Percentiles rank a stretch among this genome's conserved stretches.
phyloP scores from a whole-genome alignment of 2,329 filamentous ascomycete genomes.

The Zasmidium citrigriseum region DNA sequence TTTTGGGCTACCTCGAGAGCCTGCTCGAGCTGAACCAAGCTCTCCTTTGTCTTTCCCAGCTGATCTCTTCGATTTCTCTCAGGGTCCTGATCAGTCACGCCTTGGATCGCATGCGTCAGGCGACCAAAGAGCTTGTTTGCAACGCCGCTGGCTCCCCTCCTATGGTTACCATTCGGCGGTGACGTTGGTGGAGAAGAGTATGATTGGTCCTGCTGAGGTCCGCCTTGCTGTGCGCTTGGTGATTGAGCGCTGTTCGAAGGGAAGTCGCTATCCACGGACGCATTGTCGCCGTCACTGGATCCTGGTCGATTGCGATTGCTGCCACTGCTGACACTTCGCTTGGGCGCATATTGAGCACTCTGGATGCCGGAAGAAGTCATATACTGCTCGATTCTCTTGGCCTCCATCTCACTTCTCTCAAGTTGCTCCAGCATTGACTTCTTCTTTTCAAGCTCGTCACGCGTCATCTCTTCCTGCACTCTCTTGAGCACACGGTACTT shows the following conservation, averaged over 20 bases:
- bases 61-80: constrained; percentile 89
- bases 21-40: constrained; percentile 82
- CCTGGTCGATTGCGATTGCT: constrained; percentile 37
- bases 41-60: constrained; percentile 93
- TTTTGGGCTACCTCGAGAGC: constrained; percentile 84
- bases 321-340: constrained; percentile 58
- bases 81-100: constrained; percentile 93
- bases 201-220: constrained; percentile 49
- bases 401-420: constrained; percentile 92
- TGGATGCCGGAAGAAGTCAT: constrained; percentile 70
- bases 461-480: constrained; percentile 96
- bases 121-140: constrained; percentile 92
- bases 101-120: constrained; percentile 92
- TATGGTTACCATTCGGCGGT: constrained; percentile 53
- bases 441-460: constrained; percentile 90
- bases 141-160: constrained; percentile 82
- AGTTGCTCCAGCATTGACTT: constrained; percentile 76
- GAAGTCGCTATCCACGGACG: constrained; percentile 94
- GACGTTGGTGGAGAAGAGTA: constrained; percentile 28
- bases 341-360: constrained; percentile 55
- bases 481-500: constrained; percentile 89
- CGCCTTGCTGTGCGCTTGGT: constrained; percentile 69
- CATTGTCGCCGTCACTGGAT: constrained; percentile 66
- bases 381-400: constrained; percentile 90
- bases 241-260: constrained; percentile 70